Evolutionary conservation across 768 basidiomycete species (phyloP), one percentile per base, ranked within the genome.

Genomic region (Coprinellus micaceus): DNA sequence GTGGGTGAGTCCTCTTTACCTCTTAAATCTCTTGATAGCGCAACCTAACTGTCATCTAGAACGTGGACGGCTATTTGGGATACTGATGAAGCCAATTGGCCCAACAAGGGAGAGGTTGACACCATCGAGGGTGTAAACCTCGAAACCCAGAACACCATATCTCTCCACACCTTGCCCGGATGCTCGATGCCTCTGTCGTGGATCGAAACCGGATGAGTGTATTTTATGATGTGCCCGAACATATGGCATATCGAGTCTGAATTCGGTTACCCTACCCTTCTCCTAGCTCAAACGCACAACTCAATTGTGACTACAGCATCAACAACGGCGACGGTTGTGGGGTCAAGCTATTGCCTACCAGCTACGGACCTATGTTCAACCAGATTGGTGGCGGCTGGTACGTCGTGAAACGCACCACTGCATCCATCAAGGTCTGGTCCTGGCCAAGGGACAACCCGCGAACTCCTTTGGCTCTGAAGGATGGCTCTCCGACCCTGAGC

Each of bases 61-160:
- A 74, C 72, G 19, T 74, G 82, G 82, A 82, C 82, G 3, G 81
- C 83, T 10, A 63, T 78, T 19, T 82, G 82, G 81, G 44, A 60
- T 45, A 59, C 55, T 13, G 56, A 55, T n/a, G 58, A 52, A 53
- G 43, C 25, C 5, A 55, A 60, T 41, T 65, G 62, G 64, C 64
- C 64, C 11, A 43, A 49, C 33, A 44, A 37, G 74, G 79, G 78
- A 12, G 72, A 77, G 55, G 68, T 77, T 21, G 78, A 84, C 62
- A 79, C 83, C 33, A 60, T 82, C 19, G 81, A 83, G 62, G 81
- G 83, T 40, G 79, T 85, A 11, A 87, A 88, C 63, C 71, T 83
- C 61, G 71, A 77, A 52, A 57, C 60, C 6, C 79, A 81, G 1
- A 82, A 87, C 60, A 66, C 72, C 43, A 75, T 75, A 0, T 79